A percentile compares a stretch with the other conserved stretches of the same genome.
Conservation (phyloP, 2,329 filamentous ascomycete genomes). For the Torrubiella hemipterigena region DNA sequence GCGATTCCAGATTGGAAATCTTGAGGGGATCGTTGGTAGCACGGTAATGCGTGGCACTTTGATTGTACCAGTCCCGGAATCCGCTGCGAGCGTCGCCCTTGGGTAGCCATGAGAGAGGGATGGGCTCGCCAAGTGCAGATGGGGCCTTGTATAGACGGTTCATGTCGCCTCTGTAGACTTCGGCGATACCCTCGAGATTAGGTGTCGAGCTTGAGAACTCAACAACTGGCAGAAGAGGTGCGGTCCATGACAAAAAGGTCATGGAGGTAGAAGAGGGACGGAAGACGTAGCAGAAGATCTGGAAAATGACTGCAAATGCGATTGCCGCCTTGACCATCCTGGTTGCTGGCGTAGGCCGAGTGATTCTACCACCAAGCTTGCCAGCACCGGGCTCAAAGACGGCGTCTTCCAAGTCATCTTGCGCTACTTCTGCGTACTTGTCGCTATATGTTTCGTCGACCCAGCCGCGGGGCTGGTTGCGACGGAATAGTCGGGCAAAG, state of each 20-base stretch:
- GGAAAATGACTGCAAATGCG: background rate
- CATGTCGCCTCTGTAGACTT: background rate
- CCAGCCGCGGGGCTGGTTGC: background rate
- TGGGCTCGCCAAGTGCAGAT: background rate
- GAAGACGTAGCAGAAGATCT: background rate
- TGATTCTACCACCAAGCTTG: background rate
- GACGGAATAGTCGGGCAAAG: background rate
- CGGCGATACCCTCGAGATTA: too few relatives aligned
- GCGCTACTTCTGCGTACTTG: background rate
- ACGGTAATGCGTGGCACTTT: constrained; percentile 17
- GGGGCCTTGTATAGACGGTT: background rate
- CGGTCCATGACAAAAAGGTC: background rate
- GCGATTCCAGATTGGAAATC: constrained; percentile 24
- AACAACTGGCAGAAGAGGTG: background rate
- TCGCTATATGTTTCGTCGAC: background rate
- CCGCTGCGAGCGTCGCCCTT: constrained; percentile 6
- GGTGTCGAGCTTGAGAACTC: background rate
- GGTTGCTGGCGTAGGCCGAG: too few relatives aligned
- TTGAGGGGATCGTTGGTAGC: constrained; percentile 24
- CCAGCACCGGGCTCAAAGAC: background rate
- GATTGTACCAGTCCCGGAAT: constrained; percentile 17
- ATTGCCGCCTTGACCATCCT: background rate
- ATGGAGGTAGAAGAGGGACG: background rate
- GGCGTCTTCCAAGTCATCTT: background rate
- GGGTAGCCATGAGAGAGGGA: constrained; percentile 14